phyloP scores from a whole-genome alignment of 257 asterid genomes.

The Coffea eugenioides region DNA sequence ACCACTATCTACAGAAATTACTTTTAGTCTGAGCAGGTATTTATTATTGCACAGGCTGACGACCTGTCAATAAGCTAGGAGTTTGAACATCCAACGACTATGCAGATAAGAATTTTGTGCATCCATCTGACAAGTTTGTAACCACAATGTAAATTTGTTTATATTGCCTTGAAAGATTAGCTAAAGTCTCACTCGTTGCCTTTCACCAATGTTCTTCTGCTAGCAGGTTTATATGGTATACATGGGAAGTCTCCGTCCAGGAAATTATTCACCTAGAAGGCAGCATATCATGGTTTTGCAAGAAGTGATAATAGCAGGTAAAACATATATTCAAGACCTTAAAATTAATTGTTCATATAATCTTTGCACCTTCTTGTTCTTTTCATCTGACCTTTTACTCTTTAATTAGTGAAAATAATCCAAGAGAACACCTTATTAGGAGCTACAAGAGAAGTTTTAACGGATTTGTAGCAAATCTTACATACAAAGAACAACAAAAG shows the following conservation, averaged over 20 bases:
- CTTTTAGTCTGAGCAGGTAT: too few relatives aligned
- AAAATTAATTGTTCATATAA: background rate
- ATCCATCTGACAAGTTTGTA: too few relatives aligned
- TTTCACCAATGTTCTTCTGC: background rate
- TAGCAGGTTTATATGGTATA: conserved; percentile 12
- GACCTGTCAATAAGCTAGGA: too few relatives aligned
- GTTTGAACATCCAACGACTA: too few relatives aligned
- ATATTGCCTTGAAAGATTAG: too few relatives aligned
- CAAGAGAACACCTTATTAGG: conserved; percentile 24
- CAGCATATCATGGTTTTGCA: background rate
- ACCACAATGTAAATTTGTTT: too few relatives aligned
- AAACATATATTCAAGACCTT: background rate
- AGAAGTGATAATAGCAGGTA: conserved; percentile 9
- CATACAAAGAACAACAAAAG: conserved; percentile 33
- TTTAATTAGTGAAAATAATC: conserved; percentile 11
- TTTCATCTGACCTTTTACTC: background rate
- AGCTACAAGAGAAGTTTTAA: conserved; percentile 52
- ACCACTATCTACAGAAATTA: too few relatives aligned
- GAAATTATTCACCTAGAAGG: background rate
- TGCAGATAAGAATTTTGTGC: too few relatives aligned
- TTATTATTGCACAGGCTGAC: too few relatives aligned
- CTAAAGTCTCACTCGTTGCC: too few relatives aligned
- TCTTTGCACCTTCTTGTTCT: too few relatives aligned
- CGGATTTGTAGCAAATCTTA: conserved; percentile 47
- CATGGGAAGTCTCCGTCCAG: conserved; percentile 9